phyloP scores from a whole-genome alignment of 768 basidiomycete genomes.

The Botryobasidium botryosum region DNA sequence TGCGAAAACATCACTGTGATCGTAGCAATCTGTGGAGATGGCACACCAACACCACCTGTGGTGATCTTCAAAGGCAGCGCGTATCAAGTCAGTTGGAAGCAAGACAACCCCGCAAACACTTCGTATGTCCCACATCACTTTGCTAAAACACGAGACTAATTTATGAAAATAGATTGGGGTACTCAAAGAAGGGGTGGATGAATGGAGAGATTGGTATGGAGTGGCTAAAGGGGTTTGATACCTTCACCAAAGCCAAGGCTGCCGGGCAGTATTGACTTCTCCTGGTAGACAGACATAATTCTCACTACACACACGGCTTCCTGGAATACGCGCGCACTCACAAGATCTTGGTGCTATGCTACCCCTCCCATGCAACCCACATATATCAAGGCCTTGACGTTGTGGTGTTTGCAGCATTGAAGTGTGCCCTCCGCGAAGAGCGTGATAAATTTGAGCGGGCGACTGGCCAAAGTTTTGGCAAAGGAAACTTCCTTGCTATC shows the following conservation, averaged over 20 bases:
- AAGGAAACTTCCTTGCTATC: constrained; percentile 24
- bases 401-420: constrained; percentile 16
- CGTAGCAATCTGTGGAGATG: constrained; percentile 4
- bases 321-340: constrained; percentile 23
- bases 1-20: constrained; percentile 4
- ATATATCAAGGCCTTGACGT: constrained; percentile 9
- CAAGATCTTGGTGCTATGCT: constrained; percentile 28
- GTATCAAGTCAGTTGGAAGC: background rate
- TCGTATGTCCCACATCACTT: background rate
- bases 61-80: constrained; percentile 8
- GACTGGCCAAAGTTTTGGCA: constrained; percentile 16
- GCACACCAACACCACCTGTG: constrained; percentile 1
- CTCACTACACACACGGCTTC: constrained; percentile 25
- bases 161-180: background rate
- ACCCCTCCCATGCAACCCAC: constrained; percentile 31
- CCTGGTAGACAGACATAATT: constrained; percentile 31
- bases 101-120: constrained; percentile 4
- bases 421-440: constrained; percentile 17
- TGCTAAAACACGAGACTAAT: too few species aligned
- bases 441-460: constrained; percentile 17
- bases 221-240: constrained; percentile 20
- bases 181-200: constrained; percentile 1
- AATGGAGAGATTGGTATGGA: background rate
- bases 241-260: constrained; percentile 23
- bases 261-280: constrained; percentile 20